Evolutionary conservation across 73 alveolate species (phyloP), one percentile per base, ranked within the genome.

Genomic region (Paramecium tetraurelia): DNA sequence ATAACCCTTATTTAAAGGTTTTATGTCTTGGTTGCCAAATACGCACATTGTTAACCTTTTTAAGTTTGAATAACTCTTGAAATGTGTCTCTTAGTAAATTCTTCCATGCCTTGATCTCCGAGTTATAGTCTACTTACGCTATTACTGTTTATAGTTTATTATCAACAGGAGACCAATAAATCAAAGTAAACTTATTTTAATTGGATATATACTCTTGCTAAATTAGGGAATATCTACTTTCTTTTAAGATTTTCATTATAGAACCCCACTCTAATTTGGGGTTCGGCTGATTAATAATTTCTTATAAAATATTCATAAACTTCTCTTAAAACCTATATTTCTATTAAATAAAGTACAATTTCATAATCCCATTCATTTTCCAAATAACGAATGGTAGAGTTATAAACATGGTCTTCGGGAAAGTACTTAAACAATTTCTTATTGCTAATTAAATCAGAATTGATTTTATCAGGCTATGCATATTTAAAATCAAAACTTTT

Each of bases 321-420:
- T 31, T 33, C 84, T 27, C 11, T 63, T 11, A 63, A 11, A 27
- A 63, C 84, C 84, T 63, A 63, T 31, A 27, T 31, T 63, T 27
- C 84, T 31, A 63, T 31, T 63, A 63, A 1, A 31, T 1, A 35
- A 36, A 53, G n/a, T 72, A 72, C 86, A 33, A 12, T 33, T 72
- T 72, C 86, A 36, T 72, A 72, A 35, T 72, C 86, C 86, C 86
- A 72, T 72, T 36, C 57, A 72, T 72, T 36, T 72, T 40, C 59
- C 40, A 72, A 72, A 36, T 35, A 36, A 36, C 59, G 57, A 10
- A 72, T 35, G 33, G 40, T 72, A 11, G 27, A 72, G 40, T 72
- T 72, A 72, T 72, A 72, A 33, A 16, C n/a, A 72, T 72, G 86
- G 9, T n/a, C 59, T 36, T 72, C 86, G 16, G 86, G 86, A 14